Conservation (phyloP, 1,139 yeast genomes). For the Suhomyces coccinellae region DNA sequence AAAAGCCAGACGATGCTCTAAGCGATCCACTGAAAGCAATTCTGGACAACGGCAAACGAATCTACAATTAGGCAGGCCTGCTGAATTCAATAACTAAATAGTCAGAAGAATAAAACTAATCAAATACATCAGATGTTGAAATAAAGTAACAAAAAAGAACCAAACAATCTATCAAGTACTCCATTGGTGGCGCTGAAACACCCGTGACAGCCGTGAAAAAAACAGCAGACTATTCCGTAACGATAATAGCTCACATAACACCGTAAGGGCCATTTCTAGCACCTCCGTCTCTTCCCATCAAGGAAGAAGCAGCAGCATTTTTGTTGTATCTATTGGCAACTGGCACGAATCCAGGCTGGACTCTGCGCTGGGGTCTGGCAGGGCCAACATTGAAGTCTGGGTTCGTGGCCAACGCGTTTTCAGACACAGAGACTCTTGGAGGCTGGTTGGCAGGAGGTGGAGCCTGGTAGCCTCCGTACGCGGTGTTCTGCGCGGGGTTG, state of each 20-base stretch:
- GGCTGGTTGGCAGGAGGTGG: conserved; percentile 11
- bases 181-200: not conserved
- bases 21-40: not conserved
- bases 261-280: conserved; percentile 14
- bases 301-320: conserved; percentile 14
- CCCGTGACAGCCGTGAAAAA: too few species aligned
- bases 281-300: conserved; percentile 19
- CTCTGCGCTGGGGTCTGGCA: conserved; percentile 10
- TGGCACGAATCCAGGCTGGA: conserved; percentile 16
- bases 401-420: conserved; percentile 48
- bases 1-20: not conserved
- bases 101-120: conserved; percentile 2
- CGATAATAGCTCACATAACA: conserved; percentile 3
- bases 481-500: conserved; percentile 1
- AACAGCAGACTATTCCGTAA: not conserved
- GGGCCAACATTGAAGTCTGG: conserved; percentile 44
- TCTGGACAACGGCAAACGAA: not conserved
- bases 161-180: conserved; percentile 3
- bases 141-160: conserved; percentile 2
- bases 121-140: conserved; percentile 3
- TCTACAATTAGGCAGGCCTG: conserved; percentile 9
- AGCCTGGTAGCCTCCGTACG: conserved; percentile 13
- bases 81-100: conserved; percentile 5
- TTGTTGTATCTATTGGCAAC: conserved; percentile 14
- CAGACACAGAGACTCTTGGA: conserved; percentile 40